Base-by-base conservation (phyloP, 805 yeast species). In the Wickerhamiella alocasiicola region DNA sequence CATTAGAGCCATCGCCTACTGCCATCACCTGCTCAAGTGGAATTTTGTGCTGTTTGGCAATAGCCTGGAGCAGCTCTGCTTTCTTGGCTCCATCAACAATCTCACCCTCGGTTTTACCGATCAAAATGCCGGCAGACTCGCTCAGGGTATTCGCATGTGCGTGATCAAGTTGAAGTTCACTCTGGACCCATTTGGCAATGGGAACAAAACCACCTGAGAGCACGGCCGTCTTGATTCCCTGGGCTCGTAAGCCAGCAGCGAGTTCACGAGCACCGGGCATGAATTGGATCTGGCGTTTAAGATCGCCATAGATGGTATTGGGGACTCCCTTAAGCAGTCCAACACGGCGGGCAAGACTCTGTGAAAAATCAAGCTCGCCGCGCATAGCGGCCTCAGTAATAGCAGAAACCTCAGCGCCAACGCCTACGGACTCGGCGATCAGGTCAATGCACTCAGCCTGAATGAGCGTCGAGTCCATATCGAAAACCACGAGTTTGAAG, bases 1-100 rank as follows among this genome's bases (percentile, higher is more conserved):
- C 99, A 54, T 91, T 91, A 18, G 97, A 95, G 28, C 99, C 99
- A 57, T 91, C 97, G 27, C 97, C 97, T 28, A 88, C 81, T 36
- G 95, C 95, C 34, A 81, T 78, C 1, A 78, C 77, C 3, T 66
- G 34, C n/a, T 43, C 47, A 7, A 58, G 44, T 3, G 50, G 50
- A n/a, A 62, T 48, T 11, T 35, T 39, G 35, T 62, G 61, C 38
- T 51, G 50, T 3, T 35, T 37, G 9, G 66, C 66, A 31, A 61
- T 58, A 43, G 74, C 70, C 35, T 66, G 59, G 35, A 91, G 63
- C 12, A 88, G 67, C 41, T 72, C 70, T 2, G 94, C 94, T 60
- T 91, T 91, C 49, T 71, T 75, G 16, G 69, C 68, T 5, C 95
- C 95, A 60, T 91, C 91, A 17, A 91, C 95, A 44, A 87, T 70